These are phyloP conservation scores for Pseudovirgaria hyperparasitica DNA, from an alignment of 2,329 filamentous ascomycete genomes.

Conservation along the genomic window DNA sequence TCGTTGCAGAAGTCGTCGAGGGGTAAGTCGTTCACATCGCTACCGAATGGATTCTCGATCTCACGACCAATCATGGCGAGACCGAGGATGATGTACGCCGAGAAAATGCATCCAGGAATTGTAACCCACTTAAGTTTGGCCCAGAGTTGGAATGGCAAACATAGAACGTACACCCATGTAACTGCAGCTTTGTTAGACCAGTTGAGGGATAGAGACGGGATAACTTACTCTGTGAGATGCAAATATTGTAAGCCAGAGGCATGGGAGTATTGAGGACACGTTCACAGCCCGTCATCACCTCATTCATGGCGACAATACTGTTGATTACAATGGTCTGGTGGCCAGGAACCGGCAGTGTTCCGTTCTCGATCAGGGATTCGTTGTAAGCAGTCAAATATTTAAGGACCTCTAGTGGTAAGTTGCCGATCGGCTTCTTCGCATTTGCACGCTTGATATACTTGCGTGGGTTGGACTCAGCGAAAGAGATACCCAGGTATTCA, in stretches of 20 bases:
- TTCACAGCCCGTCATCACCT: constrained; percentile 55
- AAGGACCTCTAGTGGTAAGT: constrained; percentile 63
- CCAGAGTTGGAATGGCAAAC: constrained; percentile 64
- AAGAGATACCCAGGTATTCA: constrained; percentile 57
- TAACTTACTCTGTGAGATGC: constrained; percentile 69
- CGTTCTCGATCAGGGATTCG: constrained; percentile 40
- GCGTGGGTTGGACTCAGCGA: constrained; percentile 59
- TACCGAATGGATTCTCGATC: constrained; percentile 75
- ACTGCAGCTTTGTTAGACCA: too few species aligned
- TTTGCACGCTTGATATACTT: constrained; percentile 54
- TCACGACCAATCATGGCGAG: constrained; percentile 65
- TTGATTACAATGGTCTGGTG: constrained; percentile 44
- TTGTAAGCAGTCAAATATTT: constrained; percentile 52
- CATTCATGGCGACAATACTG: constrained; percentile 48
- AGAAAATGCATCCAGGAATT: constrained; percentile 59
- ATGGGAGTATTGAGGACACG: constrained; percentile 65
- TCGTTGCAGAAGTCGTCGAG: constrained; percentile 56
- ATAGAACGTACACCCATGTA: constrained; percentile 59
- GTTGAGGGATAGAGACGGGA: too few species aligned
- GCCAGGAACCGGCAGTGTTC: constrained; percentile 42
- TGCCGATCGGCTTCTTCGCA: constrained; percentile 54
- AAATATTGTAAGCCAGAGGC: constrained; percentile 63
- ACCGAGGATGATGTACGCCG: constrained; percentile 72
- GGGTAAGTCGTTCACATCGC: constrained; percentile 64
- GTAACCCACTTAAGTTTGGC: constrained; percentile 49